phyloP scores from a whole-genome alignment of 2,329 filamentous ascomycete species.

The Shiraia bambusicola region DNA sequence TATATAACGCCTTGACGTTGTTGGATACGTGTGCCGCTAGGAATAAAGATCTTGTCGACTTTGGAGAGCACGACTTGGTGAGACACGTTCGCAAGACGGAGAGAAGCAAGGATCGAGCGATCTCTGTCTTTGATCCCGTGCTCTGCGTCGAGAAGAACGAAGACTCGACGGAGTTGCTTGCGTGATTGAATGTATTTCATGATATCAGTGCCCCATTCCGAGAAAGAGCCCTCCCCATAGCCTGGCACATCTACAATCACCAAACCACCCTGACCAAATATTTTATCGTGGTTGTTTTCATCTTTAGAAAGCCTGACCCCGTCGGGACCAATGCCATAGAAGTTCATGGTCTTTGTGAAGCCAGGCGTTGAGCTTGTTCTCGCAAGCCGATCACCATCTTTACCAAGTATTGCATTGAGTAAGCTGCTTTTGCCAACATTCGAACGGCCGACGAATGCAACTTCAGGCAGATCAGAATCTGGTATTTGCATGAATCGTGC shows the following conservation, averaged over 20 bases:
- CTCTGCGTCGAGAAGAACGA: conserved; percentile 64
- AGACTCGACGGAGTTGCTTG: conserved; percentile 63
- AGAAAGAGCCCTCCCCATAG: conserved; percentile 63
- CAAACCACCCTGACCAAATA: conserved; percentile 47
- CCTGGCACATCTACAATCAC: conserved; percentile 71
- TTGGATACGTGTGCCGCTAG: conserved; percentile 18
- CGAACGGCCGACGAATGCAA: conserved; percentile 67
- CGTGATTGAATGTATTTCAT: conserved; percentile 66
- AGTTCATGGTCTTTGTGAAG: conserved; percentile 66
- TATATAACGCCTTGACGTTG: conserved; percentile 15
- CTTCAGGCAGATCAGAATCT: conserved; percentile 57
- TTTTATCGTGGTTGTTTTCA: conserved; percentile 24
- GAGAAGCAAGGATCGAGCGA: conserved; percentile 56
- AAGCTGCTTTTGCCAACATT: conserved; percentile 71
- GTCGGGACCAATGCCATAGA: conserved; percentile 58
- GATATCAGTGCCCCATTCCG: conserved; percentile 66
- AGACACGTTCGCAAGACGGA: conserved; percentile 59
- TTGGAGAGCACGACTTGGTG: conserved; percentile 70
- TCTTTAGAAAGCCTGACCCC: conserved; percentile 28
- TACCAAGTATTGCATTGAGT: conserved; percentile 60
- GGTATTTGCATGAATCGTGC: conserved; percentile 62
- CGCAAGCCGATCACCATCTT: conserved; percentile 46
- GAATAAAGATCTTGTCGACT: conserved; percentile 52
- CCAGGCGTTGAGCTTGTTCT: conserved; percentile 61
- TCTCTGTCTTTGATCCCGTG: conserved; percentile 67